A percentile compares a stretch with the other conserved stretches of the same genome.
Conservation (phyloP, 2,329 filamentous ascomycete species). For the Diaporthe sp. region DNA sequence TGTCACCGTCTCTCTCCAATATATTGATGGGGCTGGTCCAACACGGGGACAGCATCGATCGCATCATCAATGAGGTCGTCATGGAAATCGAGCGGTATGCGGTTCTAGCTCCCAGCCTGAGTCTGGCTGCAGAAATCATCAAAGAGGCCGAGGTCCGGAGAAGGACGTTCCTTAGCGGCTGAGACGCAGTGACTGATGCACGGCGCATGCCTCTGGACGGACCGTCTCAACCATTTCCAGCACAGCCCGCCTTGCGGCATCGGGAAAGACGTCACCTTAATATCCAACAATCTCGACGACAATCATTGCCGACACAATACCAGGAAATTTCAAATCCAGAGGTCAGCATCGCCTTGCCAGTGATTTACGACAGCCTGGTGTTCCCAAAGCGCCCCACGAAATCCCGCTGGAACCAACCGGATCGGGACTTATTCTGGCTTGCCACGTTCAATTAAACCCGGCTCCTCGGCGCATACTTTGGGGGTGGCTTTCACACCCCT, state of each 20-base stretch:
- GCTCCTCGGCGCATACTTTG: background rate
- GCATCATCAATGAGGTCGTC: constrained; percentile 83
- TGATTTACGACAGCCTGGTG: background rate
- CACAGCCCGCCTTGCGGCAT: background rate
- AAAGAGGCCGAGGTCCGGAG: constrained; percentile 82
- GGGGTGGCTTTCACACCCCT: background rate
- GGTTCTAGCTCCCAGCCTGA: constrained; percentile 81
- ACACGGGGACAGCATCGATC: constrained; percentile 74
- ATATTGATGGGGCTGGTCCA: constrained; percentile 73
- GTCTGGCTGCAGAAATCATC: constrained; percentile 83
- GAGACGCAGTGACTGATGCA: constrained; percentile 46
- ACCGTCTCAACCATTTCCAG: background rate
- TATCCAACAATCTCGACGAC: background rate
- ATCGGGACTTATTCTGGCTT: constrained; percentile 12
- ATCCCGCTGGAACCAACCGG: background rate
- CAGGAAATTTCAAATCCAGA: background rate
- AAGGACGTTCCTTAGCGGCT: constrained; percentile 71
- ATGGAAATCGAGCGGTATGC: constrained; percentile 82
- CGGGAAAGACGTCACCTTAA: background rate
- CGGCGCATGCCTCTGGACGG: background rate
- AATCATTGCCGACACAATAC: constrained; percentile 1
- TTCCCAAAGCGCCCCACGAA: background rate
- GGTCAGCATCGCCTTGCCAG: background rate
- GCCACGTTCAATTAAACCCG: constrained; percentile 1
- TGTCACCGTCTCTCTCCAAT: constrained; percentile 79